phyloP scores from a whole-genome alignment of 2,329 filamentous ascomycete species.

The Pestalotiopsis sp. region DNA sequence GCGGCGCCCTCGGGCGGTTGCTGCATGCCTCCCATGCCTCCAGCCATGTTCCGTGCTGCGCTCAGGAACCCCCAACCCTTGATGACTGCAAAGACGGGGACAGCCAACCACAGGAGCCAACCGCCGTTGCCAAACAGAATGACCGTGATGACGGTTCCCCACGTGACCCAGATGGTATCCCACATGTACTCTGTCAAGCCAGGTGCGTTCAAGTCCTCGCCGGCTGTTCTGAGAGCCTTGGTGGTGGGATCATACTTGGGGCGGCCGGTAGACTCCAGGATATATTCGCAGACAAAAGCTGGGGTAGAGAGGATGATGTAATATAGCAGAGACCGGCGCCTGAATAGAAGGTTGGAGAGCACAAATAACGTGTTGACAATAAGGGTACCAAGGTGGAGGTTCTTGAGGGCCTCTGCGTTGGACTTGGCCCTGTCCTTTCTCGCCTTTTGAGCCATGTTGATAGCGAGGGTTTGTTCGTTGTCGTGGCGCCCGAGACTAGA shows the following conservation, averaged over 20 bases:
- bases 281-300: slow-evolving; percentile 77
- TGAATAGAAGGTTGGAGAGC: slow-evolving; percentile 67
- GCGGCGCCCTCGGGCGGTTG: slow-evolving; percentile 34
- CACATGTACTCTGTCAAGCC: slow-evolving; percentile 98
- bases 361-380: slow-evolving; percentile 75
- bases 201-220: slow-evolving; percentile 84
- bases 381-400: slow-evolving; percentile 77
- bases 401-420: slow-evolving; percentile 77
- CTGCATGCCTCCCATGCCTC: slow-evolving; percentile 44
- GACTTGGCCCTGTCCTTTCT: slow-evolving; percentile 71
- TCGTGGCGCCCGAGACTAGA: background rate
- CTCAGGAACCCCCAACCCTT: slow-evolving; percentile 56
- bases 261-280: slow-evolving; percentile 82
- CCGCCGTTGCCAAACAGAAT: slow-evolving; percentile 79
- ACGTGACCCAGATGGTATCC: slow-evolving; percentile 94
- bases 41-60: slow-evolving; percentile 54
- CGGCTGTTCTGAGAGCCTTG: slow-evolving; percentile 70
- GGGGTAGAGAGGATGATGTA: slow-evolving; percentile 77
- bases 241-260: slow-evolving; percentile 69
- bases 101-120: slow-evolving; percentile 56
- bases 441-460: slow-evolving; percentile 61
- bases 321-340: slow-evolving; percentile 63
- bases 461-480: too few species aligned
- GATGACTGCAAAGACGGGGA: slow-evolving; percentile 58
- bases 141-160: slow-evolving; percentile 73